Base-by-base conservation (phyloP, 225 moss, liverwort and hornwort species). In the Sphagnum contortum region DNA sequence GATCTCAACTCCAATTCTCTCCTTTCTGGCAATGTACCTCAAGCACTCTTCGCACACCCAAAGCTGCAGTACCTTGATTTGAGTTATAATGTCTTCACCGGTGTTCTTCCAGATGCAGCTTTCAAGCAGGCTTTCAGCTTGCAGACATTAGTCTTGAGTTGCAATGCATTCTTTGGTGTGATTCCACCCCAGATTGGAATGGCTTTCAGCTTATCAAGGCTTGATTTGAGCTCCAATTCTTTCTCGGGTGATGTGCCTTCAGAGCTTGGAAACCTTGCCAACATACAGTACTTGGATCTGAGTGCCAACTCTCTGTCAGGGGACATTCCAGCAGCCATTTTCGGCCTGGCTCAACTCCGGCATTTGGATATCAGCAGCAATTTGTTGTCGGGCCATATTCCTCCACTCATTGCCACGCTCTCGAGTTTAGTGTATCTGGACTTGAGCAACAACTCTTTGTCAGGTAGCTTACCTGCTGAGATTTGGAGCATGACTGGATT, bases 391-490 rank as follows among this genome's bases (percentile, higher is more conserved):
- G 79, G 79, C 2, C 79, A 78, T 11, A 68, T 91, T 1, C 89
- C 91, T 12, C 78, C 87, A 0, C 50, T 29, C 29, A 29, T 80
- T 12, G 59, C 85, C n/a, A 73, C 60, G 0, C 73, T 95, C 6
- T 57, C 74, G 0, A 60, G 69, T 2, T 63, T 91, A 4, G 80
- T 75, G 54, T 69, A 72, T 57, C 60, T 94, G 63, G 87, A 89
- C 51, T 67, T 89, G 2, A 89, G 91, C 71, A 75, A 77, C 67
- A 91, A 91, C 55, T 56, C 77, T 0, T 71, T 94, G 7, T 29
- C 70, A 3, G 94, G 91, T 9, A 73, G 56, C 2, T 72, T 94
- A 9, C 94, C 94, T 2, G 29, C 29, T 29, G 29, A 29, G 29
- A 29, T 57, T 49, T 83, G 85, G 82, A 66, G 46, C 47, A 62